Evolutionary conservation across 2,329 filamentous ascomycete genomes (phyloP).

Genomic region (Diplocarpon mali): DNA sequence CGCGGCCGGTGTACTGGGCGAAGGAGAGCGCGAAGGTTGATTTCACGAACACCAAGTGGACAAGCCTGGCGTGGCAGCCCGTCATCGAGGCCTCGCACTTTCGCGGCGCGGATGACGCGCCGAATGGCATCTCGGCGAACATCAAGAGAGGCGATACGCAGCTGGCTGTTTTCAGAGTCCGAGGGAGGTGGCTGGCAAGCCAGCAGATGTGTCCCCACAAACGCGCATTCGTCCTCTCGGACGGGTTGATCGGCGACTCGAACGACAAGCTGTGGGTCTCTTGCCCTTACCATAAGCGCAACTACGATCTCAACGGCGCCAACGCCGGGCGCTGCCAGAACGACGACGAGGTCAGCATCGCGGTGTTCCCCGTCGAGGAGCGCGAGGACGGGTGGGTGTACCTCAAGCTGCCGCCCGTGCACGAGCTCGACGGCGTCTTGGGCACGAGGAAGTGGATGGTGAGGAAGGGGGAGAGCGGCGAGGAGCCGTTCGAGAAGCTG

Average conservation of each 20-base stretch:
- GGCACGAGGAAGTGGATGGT: constrained; percentile 74
- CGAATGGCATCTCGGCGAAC: constrained; percentile 63
- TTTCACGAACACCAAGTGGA: constrained; percentile 62
- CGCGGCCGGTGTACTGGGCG: constrained; percentile 68
- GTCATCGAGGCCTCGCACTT: constrained; percentile 63
- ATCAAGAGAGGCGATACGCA: constrained; percentile 85
- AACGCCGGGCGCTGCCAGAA: constrained; percentile 62
- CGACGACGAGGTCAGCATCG: constrained; percentile 66
- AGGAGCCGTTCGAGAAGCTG: constrained; percentile 25
- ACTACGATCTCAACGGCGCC: constrained; percentile 62
- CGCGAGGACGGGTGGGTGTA: constrained; percentile 69
- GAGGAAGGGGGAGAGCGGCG: constrained; percentile 52
- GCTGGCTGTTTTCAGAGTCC: constrained; percentile 75
- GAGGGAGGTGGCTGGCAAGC: constrained; percentile 69
- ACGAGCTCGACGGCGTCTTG: constrained; percentile 68
- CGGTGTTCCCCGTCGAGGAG: constrained; percentile 69
- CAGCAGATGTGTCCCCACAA: constrained; percentile 96
- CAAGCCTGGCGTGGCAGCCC: constrained; percentile 63
- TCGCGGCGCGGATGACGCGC: constrained; percentile 46
- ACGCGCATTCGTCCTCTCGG: constrained; percentile 77
- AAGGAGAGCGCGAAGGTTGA: constrained; percentile 55
- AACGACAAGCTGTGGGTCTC: constrained; percentile 66
- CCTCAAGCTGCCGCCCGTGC: constrained; percentile 66
- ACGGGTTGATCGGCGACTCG: constrained; percentile 61
- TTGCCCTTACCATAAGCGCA: constrained; percentile 83